Base-by-base conservation (phyloP, 805 yeast genomes). In the Candida krabiensis region DNA sequence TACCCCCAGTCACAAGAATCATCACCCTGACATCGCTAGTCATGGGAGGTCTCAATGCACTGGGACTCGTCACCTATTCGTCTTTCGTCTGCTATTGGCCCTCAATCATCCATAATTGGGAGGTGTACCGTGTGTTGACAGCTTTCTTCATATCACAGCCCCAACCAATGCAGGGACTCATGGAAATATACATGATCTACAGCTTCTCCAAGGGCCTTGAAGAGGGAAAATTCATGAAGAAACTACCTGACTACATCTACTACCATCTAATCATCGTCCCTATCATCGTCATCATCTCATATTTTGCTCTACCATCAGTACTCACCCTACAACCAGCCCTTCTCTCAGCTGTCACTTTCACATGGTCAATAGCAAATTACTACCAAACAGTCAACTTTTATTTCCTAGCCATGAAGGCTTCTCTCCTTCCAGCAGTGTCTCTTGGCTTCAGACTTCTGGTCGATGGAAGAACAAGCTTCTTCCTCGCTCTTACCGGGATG, bases 1-100 rank as follows among this genome's bases (percentile, higher is more conserved):
- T 81, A 5, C 86, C 86, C 1, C 82, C 84, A 3, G 77, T 80
- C 18, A 80, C 86, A 3, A 63, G 86, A 43, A 69, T 73, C 30
- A 61, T 80, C 37, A 75, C 79, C 2, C 61, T 78, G 26, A 53
- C 73, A 3, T 63, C 81, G 1, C 62, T 76, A 17, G 59, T 69
- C 9, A 66, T 70, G 35, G 69, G 74, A 2, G 67, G 77, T 2
- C 40, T 67, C 15, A 57, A 57, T 24, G 56, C 69, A 3, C 50
- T 70, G 17, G 61, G 61, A 2, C 30, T 63, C 19, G 35, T 58
- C 16, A 40, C 49, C 9, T 48, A 47, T 19, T 27, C 47, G 2
- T 36, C 52, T 0, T 59, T 61, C 33, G 44, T 49, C 11, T 60
- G 63, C 24, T 36, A 45, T 21, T 67, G 71, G 67, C 56, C 55